Evolutionary conservation across 2,329 filamentous ascomycete genomes (phyloP), one percentile per base, ranked within the genome.

Genomic region (Penicillium sp.): DNA sequence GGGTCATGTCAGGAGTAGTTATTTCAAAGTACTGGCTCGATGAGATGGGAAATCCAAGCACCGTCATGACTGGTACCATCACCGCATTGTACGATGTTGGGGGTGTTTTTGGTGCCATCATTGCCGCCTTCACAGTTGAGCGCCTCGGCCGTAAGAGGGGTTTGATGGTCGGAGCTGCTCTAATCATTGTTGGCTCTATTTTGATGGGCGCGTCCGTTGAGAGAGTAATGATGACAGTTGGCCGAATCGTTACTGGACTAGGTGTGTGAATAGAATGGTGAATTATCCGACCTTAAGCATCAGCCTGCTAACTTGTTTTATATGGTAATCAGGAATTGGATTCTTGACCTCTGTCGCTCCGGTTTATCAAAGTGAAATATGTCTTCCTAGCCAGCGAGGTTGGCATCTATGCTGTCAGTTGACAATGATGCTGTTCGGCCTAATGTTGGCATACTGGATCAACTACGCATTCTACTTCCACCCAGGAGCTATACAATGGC

Each of bases 31-130:
- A 58, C 18, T 68, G 63, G 58, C 65, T 67, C 8, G 49, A 48
- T 2, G 52, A 55, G 26, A 67, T 69, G 64, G 59, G 54, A 24
- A 51, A 61, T 34, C 64, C 67, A 0, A 62, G 50, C 45, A 49
- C 55, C 54, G 48, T 55, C 1, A 59, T 66, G 26, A 55, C 64
- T 15, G 62, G 66, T n/a, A 68, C 66, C 15, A 64, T 71, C 41
- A 68, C 65, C 1, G 65, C 66, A 29, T 39, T 69, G 12, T 68
- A 67, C 48, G 59, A 64, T 40, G 43, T 69, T 21, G 68, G 68
- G 13, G 65, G 57, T 27, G 52, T 68, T 3, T 44, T 64, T 15
- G 68, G 68, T 3, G 64, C 66, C 15, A 46, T 69, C 10, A 23
- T 58, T n/a, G 57, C 61, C 12, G 62, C 61, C 26, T 53, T 64